These are phyloP conservation scores for Dioscorea cayenensis DNA, from an alignment of 116 monocot genomes.

Conservation along the genomic window DNA sequence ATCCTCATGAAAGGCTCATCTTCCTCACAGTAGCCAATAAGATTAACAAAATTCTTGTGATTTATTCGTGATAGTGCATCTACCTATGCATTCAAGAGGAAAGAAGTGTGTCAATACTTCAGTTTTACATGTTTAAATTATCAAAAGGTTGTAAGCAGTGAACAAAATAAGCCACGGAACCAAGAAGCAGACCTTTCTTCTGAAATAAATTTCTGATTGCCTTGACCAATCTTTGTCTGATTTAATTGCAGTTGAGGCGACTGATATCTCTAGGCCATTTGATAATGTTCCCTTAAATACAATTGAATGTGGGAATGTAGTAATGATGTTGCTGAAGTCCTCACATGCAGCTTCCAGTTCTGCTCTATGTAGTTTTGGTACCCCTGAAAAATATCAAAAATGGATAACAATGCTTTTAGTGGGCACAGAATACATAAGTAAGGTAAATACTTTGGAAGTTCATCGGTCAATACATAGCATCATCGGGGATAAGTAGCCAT, in stretches of 20 bases:
- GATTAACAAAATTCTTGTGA: conserved; percentile 59
- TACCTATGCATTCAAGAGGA: conserved; percentile 20
- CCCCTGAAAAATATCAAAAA: conserved; percentile 35
- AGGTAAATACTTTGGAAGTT: background rate
- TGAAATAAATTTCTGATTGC: conserved; percentile 28
- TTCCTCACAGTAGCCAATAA: conserved; percentile 53
- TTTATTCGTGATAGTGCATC: conserved; percentile 36
- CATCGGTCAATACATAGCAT: background rate
- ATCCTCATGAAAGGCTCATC: conserved; percentile 55
- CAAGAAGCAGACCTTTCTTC: conserved; percentile 35
- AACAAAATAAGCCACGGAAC: background rate
- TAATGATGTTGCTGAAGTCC: conserved; percentile 55
- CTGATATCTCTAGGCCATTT: conserved; percentile 51
- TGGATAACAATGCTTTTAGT: background rate
- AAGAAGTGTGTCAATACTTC: conserved; percentile 2
- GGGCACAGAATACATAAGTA: background rate
- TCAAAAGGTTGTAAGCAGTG: background rate
- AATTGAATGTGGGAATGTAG: conserved; percentile 17
- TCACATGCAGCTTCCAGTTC: conserved; percentile 75
- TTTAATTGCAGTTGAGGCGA: conserved; percentile 20
- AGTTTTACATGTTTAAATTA: background rate
- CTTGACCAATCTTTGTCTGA: conserved; percentile 43
- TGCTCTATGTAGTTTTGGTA: conserved; percentile 70
- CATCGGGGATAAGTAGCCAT: background rate
- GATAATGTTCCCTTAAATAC: conserved; percentile 58